phyloP scores from a whole-genome alignment of 768 basidiomycete genomes.

The Suillus plorans region DNA sequence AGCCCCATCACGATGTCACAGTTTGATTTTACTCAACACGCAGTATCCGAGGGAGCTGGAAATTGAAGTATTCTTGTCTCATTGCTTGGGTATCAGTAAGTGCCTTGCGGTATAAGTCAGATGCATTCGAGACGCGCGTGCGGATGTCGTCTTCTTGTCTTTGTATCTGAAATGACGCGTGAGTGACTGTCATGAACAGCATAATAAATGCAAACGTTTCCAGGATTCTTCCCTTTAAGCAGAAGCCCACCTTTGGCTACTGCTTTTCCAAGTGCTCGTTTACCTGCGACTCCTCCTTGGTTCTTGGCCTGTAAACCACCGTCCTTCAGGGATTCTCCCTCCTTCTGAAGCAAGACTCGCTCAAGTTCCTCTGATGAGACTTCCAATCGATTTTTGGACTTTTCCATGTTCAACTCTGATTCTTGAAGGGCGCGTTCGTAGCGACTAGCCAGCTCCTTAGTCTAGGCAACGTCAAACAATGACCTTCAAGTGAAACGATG shows the following conservation, averaged over 20 bases:
- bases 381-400: constrained; percentile 85
- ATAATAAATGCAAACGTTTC: constrained; percentile 53
- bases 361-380: constrained; percentile 92
- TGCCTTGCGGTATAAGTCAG: constrained; percentile 88
- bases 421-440: constrained; percentile 90
- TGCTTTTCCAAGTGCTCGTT: constrained; percentile 86
- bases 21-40: constrained; percentile 33
- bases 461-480: constrained; percentile 43
- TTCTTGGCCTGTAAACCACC: constrained; percentile 65
- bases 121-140: constrained; percentile 77
- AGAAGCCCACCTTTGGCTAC: constrained; percentile 88
- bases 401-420: constrained; percentile 83
- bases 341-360: constrained; percentile 88
- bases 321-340: constrained; percentile 90
- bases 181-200: constrained; percentile 10
- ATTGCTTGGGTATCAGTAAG: constrained; percentile 86
- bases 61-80: constrained; percentile 97
- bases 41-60: constrained; percentile 90
- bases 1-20: constrained; percentile 12
- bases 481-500: neutral
- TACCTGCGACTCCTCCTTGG: constrained; percentile 60
- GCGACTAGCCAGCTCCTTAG: constrained; percentile 86
- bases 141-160: constrained; percentile 95
- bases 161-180: constrained; percentile 56
- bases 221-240: constrained; percentile 91